Evolutionary conservation across 2,329 filamentous ascomycete genomes (phyloP).

Genomic region (Rhinocladiella mackenziei): DNA sequence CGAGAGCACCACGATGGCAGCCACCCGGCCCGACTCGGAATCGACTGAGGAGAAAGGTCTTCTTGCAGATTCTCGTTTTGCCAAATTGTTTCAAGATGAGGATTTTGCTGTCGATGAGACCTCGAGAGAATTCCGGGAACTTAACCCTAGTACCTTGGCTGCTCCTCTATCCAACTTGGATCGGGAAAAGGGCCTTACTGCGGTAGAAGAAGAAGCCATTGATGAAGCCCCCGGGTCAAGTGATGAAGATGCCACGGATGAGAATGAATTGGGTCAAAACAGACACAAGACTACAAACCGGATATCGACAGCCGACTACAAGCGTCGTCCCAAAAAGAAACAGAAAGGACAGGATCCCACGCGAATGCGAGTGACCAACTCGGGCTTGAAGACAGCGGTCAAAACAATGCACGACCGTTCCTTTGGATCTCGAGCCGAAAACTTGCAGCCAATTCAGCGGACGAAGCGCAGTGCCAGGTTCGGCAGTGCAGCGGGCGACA

Average conservation of each 20-base stretch:
- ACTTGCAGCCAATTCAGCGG: slow-evolving; percentile 38
- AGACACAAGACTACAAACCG: slow-evolving; percentile 38
- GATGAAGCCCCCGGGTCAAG: slow-evolving; percentile 48
- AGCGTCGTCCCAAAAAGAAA: slow-evolving; percentile 39
- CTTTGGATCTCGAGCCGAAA: slow-evolving; percentile 55
- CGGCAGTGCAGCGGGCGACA: slow-evolving; percentile 44
- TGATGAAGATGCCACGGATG: slow-evolving; percentile 36
- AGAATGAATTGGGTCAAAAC: slow-evolving; percentile 32
- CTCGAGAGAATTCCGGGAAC: slow-evolving; percentile 76
- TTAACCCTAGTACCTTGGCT: slow-evolving; percentile 77
- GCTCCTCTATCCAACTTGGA: slow-evolving; percentile 27
- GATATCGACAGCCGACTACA: slow-evolving; percentile 55
- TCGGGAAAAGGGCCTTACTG: slow-evolving; percentile 53
- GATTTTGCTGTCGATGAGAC: slow-evolving; percentile 90
- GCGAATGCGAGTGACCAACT: slow-evolving; percentile 57
- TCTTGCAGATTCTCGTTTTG: slow-evolving; percentile 82
- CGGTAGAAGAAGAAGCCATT: slow-evolving; percentile 59
- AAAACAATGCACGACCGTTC: slow-evolving; percentile 49
- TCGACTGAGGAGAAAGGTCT: slow-evolving; percentile 52
- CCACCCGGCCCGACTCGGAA: slow-evolving; percentile 13
- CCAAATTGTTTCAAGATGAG: slow-evolving; percentile 82
- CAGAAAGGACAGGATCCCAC: slow-evolving; percentile 46
- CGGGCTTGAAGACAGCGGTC: slow-evolving; percentile 34
- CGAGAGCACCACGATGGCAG: slow-evolving; percentile 38
- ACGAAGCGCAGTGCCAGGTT: slow-evolving; percentile 29